A percentile compares a stretch with the other conserved stretches of the same genome.
Conservation (phyloP, 2,329 filamentous ascomycete genomes). For the Colletotrichum theobromicola region DNA sequence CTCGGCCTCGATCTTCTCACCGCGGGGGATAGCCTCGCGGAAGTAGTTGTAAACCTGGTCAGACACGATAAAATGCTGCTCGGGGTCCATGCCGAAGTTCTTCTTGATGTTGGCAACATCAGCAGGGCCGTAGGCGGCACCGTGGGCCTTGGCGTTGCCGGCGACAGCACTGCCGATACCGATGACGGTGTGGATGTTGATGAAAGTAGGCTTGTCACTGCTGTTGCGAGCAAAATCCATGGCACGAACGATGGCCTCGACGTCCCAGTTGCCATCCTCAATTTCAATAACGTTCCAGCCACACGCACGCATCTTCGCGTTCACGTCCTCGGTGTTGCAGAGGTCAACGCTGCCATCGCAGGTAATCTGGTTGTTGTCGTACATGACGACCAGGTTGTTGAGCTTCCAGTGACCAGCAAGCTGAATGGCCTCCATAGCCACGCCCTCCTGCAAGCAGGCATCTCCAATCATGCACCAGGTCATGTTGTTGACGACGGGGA, state of each 20-base stretch:
- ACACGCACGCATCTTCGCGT: slow-evolving; percentile 61
- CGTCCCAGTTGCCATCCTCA: slow-evolving; percentile 56
- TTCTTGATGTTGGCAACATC: slow-evolving; percentile 50
- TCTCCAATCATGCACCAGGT: slow-evolving; percentile 65
- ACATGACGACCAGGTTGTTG: slow-evolving; percentile 62
- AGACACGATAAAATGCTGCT: slow-evolving; percentile 39
- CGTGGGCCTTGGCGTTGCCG: slow-evolving; percentile 60
- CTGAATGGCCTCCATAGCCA: slow-evolving; percentile 60
- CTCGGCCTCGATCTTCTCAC: slow-evolving; percentile 47
- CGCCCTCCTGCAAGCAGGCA: slow-evolving; percentile 64
- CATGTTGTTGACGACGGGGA: slow-evolving; percentile 53
- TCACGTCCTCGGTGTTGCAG: slow-evolving; percentile 59
- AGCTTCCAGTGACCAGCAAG: slow-evolving; percentile 61
- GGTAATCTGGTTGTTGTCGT: slow-evolving; percentile 67
- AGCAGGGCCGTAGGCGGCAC: slow-evolving; percentile 59
- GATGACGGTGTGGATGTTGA: slow-evolving; percentile 64
- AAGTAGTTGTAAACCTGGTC: slow-evolving; percentile 58
- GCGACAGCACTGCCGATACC: slow-evolving; percentile 54
- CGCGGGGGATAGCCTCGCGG: slow-evolving; percentile 45
- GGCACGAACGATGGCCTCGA: slow-evolving; percentile 49
- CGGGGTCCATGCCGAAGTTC: slow-evolving; percentile 36
- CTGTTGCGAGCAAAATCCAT: slow-evolving; percentile 47
- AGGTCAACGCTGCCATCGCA: slow-evolving; percentile 62
- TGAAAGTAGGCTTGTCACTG: slow-evolving; percentile 57
- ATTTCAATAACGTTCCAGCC: slow-evolving; percentile 63